Evolutionary conservation across 371 early-diverging fungal species (phyloP), one percentile per base, ranked within the genome.

Genomic region (Basidiobolus meristosporus): DNA sequence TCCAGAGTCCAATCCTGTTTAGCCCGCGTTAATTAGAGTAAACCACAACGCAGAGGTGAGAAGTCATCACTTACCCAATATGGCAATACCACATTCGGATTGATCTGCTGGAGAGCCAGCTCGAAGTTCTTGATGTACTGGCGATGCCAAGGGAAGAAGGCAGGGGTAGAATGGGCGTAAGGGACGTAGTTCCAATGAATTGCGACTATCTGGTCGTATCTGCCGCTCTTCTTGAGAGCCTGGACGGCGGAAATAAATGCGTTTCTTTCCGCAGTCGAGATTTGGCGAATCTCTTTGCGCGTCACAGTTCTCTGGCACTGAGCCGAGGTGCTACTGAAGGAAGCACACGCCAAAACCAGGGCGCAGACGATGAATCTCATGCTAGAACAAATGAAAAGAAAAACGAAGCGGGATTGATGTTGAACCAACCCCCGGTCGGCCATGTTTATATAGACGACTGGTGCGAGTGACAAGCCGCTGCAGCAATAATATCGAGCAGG

Each of bases 1-100:
- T 56, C 50, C 6, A 42, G 28, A 12, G 33, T 38, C 65, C 65
- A 68, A 38, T 73, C 60, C 36, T 36, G 18, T 26, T 26, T 26
- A 26, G 9, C 26, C 3, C 5, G 9, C 26, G 9, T 26, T 26
- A 9, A 26, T 26, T 26, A 26, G 9, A 26, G 3, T 9, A 26
- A 26, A 26, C 26, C 26, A 5, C 5, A 26, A 5, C 26, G 9
- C 26, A 26, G 36, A 9, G 19, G 18, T 36, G 17, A 36, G 6
- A 6, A 19, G 11, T 19, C 4, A 36, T 11, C 57, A 34, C 34
- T 68, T 17, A 68, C 60, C 44, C 44, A 44, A 39, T 31, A 44
- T 7, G 44, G 44, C 3, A 44, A 32, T 2, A 31, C 26, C 6
- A 44, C 38, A 16, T n/a, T 31, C 6, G 44, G 31, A 30, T 44